phyloP scores from a whole-genome alignment of 1,139 yeast species.

The Debaryomycetaceae sp. region DNA sequence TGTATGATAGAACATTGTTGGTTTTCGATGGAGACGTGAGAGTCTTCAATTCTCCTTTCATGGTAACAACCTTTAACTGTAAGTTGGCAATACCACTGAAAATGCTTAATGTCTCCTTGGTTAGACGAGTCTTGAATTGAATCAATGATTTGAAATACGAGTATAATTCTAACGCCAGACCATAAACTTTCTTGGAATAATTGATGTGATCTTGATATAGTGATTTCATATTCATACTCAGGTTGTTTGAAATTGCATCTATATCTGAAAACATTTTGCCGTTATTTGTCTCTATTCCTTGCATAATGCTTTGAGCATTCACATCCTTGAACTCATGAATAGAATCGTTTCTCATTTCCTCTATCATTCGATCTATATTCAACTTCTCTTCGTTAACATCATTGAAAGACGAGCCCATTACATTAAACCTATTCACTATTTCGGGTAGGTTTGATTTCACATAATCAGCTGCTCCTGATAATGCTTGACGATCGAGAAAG shows the following conservation, averaged over 20 bases:
- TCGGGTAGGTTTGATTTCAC: slow-evolving; percentile 27
- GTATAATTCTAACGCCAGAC: slow-evolving; percentile 11
- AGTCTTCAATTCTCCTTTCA: slow-evolving; percentile 27
- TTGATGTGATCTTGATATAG: slow-evolving; percentile 16
- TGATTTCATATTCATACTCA: slow-evolving; percentile 8
- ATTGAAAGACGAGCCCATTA: slow-evolving; percentile 28
- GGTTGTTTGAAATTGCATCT: slow-evolving; percentile 11
- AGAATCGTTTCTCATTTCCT: slow-evolving; percentile 32
- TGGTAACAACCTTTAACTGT: slow-evolving; percentile 38
- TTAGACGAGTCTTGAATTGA: slow-evolving; percentile 25
- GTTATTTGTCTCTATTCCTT: slow-evolving; percentile 2
- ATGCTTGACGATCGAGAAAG: slow-evolving; percentile 24
- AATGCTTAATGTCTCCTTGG: slow-evolving; percentile 19
- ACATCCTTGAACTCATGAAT: slow-evolving; percentile 25
- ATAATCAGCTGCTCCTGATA: slow-evolving; percentile 19
- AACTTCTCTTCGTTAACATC: slow-evolving; percentile 25
- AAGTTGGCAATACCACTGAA: slow-evolving; percentile 33
- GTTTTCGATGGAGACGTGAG: slow-evolving; percentile 11
- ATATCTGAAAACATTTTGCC: slow-evolving; percentile 13
- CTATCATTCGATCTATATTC: slow-evolving; percentile 30
- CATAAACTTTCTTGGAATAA: slow-evolving; percentile 11
- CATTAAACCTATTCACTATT: slow-evolving; percentile 36
- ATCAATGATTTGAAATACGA: slow-evolving; percentile 14
- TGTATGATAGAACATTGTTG: slow-evolving; percentile 12
- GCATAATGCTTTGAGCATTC: slow-evolving; percentile 4